Base-by-base conservation (phyloP, 179 eudicot species). In the Camellia oleifera region DNA sequence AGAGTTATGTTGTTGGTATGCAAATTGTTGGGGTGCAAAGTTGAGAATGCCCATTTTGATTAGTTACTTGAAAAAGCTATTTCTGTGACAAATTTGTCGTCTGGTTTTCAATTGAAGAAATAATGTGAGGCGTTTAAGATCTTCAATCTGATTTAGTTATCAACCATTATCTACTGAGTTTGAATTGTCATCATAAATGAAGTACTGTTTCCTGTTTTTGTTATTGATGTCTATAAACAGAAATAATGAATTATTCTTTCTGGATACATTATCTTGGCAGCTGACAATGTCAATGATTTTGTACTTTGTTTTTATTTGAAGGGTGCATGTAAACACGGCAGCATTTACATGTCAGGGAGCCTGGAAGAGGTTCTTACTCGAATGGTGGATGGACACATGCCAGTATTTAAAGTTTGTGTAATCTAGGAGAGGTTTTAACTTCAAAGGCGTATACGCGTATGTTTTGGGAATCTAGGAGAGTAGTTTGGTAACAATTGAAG, bases 81-180 rank as follows among this genome's bases (percentile, higher is more conserved):
- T 58, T 61, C 9, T 75, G 40, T 42, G 69, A 42, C 18, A 4
- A 45, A 12, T 3, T 32, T 60, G 67, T 75, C 0, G 54, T 75
- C n/a, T 42, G 15, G n/a, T 75, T 60, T n/a, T 75, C 53, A 3
- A 14, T 45, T 44, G 3, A 4, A 42, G 2, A 58, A 61, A 20
- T 60, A 44, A 75, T 60, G 53, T 44, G 65, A 63, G 78, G 40
- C 15, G 26, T 60, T 60, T 60, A 62, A 60, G 52, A 40, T 66
- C 15, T 66, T 42, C 18, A 32, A 18, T 68, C 42, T 61, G 68
- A 60, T 44, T 57, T 75, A 17, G 17, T 75, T 58, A 75, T 60
- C 65, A 10, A 40, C 23, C 26, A 1, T 44, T 60, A 4, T 58
- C 4, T n/a, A 40, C 20, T 40, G 53, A 42, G 7, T 11, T 75